Percentiles rank a stretch among this genome's conserved stretches.
Evolutionary conservation across 352 stramenopile species (phyloP).

Genomic region (Pythium angustatum): DNA sequence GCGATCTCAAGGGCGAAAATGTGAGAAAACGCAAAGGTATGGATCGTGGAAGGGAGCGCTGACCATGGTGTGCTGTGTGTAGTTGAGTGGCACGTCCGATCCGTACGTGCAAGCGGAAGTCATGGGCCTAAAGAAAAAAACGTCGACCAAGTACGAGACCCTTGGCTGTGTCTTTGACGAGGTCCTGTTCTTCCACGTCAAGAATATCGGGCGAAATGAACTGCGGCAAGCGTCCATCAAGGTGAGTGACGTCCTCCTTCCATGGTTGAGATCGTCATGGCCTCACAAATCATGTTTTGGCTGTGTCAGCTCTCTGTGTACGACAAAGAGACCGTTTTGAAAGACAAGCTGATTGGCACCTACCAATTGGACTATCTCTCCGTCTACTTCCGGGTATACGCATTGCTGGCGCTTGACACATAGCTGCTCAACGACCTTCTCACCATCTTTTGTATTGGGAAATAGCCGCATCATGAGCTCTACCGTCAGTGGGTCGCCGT

Average conservation of each 20-base stretch:
- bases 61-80: too few species aligned
- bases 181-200: conserved; percentile 89
- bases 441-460: too few species aligned
- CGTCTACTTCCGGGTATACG: conserved; percentile 58
- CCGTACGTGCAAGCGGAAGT: conserved; percentile 87
- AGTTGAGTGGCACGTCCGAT: conserved; percentile 87
- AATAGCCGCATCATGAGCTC: conserved; percentile 78
- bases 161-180: conserved; percentile 91
- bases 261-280: too few species aligned
- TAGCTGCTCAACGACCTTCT: neutral
- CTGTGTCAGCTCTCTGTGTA: conserved; percentile 59
- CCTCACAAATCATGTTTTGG: neutral
- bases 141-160: conserved; percentile 76
- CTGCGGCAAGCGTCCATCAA: conserved; percentile 70
- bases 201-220: conserved; percentile 75
- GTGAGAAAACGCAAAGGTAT: too few species aligned
- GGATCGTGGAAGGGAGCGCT: too few species aligned
- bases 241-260: conserved; percentile 35
- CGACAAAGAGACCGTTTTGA: conserved; percentile 68
- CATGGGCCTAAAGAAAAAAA: conserved; percentile 69
- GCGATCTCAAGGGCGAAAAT: conserved; percentile 89
- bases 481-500: conserved; percentile 91
- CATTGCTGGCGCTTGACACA: neutral
- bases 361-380: conserved; percentile 85
- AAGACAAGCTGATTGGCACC: conserved; percentile 82